These are phyloP conservation scores for Neofusicoccum kwambonambiense DNA, from an alignment of 2,329 filamentous ascomycete species.

Conservation along the genomic window DNA sequence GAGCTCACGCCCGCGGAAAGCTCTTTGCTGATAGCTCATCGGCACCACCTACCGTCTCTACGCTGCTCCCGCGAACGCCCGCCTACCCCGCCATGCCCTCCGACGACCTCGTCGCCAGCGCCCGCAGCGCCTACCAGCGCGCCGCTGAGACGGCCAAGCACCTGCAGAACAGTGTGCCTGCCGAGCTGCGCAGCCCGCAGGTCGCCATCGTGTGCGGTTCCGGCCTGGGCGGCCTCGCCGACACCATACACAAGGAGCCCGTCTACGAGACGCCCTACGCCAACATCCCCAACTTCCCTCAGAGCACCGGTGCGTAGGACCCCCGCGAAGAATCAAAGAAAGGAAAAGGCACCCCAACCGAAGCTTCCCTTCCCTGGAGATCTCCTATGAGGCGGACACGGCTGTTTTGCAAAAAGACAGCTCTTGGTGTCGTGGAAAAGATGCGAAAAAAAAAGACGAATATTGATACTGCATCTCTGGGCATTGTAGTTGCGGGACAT, in stretches of 20 bases:
- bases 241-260: constrained; percentile 52
- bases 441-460: background rate
- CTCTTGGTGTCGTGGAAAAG: background rate
- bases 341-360: background rate
- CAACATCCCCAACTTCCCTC: constrained; percentile 61
- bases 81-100: constrained; percentile 4
- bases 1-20: background rate
- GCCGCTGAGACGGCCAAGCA: constrained; percentile 52
- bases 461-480: constrained; percentile 20
- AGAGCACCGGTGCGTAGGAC: constrained; percentile 54
- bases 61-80: background rate
- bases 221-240: constrained; percentile 60
- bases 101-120: background rate
- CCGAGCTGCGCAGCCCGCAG: constrained; percentile 50
- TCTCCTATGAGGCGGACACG: no score
- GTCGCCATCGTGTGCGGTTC: constrained; percentile 66
- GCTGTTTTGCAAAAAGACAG: background rate
- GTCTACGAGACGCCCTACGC: constrained; percentile 57
- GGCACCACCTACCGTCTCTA: background rate
- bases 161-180: constrained; percentile 51
- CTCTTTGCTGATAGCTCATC: background rate
- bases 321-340: background rate
- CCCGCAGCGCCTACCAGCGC: constrained; percentile 37
- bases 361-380: no score
- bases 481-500: constrained; percentile 55